phyloP scores from a whole-genome alignment of 2,329 filamentous ascomycete species.

The Hymenotorrendiella dingleyae region DNA sequence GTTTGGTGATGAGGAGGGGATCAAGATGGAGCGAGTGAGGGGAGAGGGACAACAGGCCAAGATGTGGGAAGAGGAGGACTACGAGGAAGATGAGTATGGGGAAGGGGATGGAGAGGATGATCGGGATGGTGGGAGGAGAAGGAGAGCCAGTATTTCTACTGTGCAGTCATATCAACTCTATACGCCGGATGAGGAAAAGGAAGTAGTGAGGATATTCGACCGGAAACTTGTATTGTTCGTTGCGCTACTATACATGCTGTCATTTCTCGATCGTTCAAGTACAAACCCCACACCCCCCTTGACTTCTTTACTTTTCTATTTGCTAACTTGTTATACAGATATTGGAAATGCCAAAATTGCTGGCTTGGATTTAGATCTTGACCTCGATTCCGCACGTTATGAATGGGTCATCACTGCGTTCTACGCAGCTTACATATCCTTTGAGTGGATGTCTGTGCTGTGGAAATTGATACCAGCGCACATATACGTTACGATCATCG shows the following conservation, averaged over 20 bases:
- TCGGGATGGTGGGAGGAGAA: constrained; percentile 4
- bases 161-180: constrained; percentile 45
- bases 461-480: constrained; percentile 57
- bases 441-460: constrained; percentile 60
- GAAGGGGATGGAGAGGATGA: constrained; percentile 14
- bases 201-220: constrained; percentile 71
- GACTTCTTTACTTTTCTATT: neutral
- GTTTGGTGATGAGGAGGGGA: constrained; percentile 19
- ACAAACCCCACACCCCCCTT: constrained; percentile 24
- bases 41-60: constrained; percentile 10
- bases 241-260: constrained; percentile 75
- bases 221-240: constrained; percentile 72
- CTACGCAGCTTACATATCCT: constrained; percentile 57
- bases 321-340: constrained; percentile 35
- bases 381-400: constrained; percentile 46
- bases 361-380: constrained; percentile 56
- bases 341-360: constrained; percentile 60
- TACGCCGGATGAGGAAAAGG: constrained; percentile 63
- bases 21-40: constrained; percentile 13
- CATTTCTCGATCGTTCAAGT: constrained; percentile 84
- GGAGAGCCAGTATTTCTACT: constrained; percentile 26
- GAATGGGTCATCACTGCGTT: constrained; percentile 56
- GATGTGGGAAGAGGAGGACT: constrained; percentile 7
- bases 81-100: constrained; percentile 12
- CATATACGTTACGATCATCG: constrained; percentile 53